Base-by-base conservation (phyloP, 306 rosid genomes). In the Vigna reflexopilosa region DNA sequence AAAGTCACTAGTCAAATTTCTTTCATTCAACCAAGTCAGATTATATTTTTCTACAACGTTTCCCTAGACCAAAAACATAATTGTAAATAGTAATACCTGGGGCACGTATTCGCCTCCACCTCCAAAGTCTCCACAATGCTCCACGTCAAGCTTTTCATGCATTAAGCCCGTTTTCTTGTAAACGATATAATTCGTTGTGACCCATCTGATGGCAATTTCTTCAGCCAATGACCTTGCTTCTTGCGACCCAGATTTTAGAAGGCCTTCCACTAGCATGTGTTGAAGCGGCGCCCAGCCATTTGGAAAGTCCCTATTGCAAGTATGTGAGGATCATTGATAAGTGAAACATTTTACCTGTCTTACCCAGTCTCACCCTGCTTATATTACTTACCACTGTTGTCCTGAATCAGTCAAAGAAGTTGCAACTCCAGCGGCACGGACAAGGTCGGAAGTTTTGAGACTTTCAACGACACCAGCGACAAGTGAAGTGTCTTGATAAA, bases 281-380 rank as follows among this genome's bases (percentile, higher is more conserved):
- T 95, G 96, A 19, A 95, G 69, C 4, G 93, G 98, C 63, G 99
- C 93, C 98, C 99, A 95, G 67, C 99, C 98, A 77, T 95, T 95
- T 36, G 99, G 99, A 73, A 86, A 93, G 87, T 95, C 98, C 99
- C 99, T 91, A 67, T 76, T 67, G 47, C 74, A 74, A 67, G 74
- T 49, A 56, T 50, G 47, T 7, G 2, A 52, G 72, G 44, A 38
- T 36, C 24, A 42, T 67, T 24, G 61, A 72, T 70, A 36, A 66
- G 24, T 83, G 56, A 57, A 65, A 38, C 56, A 17, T 77, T 63
- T 63, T 62, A 32, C 62, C 50, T 52, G 42, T 54, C 34, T 55
- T 62, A 40, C 54, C 13, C 32, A 36, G 71, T 22, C 71, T 63
- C 51, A 51, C 45, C 51, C 13, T 17, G 72, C 52, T 56, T 67